These are phyloP conservation scores for Myxozyma geophila DNA, from an alignment of 805 yeast genomes.

Conservation along the genomic window DNA sequence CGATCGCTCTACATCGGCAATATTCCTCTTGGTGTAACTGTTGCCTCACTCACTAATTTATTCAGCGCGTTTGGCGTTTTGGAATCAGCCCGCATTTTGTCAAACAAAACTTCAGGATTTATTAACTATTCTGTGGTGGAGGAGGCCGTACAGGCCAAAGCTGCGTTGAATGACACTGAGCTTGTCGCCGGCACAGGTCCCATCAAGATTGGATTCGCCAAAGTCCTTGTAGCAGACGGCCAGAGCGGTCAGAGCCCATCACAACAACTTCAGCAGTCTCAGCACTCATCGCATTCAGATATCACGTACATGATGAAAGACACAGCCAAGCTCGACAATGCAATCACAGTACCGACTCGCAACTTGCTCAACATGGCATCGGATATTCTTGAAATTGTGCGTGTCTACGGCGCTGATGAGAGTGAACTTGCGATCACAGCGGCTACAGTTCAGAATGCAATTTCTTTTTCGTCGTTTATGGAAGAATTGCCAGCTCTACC, in stretches of 20 bases:
- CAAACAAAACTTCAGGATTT: conserved; percentile 54
- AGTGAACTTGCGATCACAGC: conserved; percentile 41
- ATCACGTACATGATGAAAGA: conserved; percentile 33
- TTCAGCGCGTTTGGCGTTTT: conserved; percentile 66
- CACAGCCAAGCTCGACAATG: conserved; percentile 13
- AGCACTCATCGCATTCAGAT: conserved; percentile 9
- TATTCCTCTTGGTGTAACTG: conserved; percentile 62
- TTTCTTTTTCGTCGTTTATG: conserved; percentile 37
- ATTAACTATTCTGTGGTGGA: conserved; percentile 76
- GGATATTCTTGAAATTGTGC: conserved; percentile 43
- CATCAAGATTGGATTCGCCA: conserved; percentile 83
- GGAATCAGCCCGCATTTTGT: conserved; percentile 63
- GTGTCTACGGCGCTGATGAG: conserved; percentile 45
- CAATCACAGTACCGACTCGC: conserved; percentile 38
- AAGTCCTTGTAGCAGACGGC: conserved; percentile 48
- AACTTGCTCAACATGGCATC: conserved; percentile 40
- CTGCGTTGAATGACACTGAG: conserved; percentile 79
- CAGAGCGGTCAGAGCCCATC: not conserved
- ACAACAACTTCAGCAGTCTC: not conserved
- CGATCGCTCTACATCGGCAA: conserved; percentile 78
- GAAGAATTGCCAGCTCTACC: conserved; percentile 63
- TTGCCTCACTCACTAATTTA: conserved; percentile 63
- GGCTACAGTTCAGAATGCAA: conserved; percentile 43
- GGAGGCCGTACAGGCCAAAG: conserved; percentile 77
- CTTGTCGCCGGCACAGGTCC: conserved; percentile 75